Base-by-base conservation (phyloP, 768 basidiomycete species). In the Boletus coccyginus region DNA sequence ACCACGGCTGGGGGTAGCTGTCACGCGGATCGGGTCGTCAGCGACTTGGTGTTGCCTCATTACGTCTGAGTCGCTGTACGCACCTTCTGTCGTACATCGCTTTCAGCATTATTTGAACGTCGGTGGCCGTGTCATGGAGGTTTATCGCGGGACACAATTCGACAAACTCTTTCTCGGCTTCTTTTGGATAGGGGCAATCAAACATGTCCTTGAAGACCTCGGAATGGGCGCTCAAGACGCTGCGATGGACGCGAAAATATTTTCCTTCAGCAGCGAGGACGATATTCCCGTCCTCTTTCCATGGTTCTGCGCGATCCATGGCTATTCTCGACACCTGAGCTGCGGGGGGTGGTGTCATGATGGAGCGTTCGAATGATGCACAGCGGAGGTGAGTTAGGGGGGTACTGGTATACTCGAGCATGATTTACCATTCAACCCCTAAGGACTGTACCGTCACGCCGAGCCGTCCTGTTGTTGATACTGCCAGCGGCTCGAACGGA, bases 231-330 rank as follows among this genome's bases (percentile, higher is more conserved):
- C 52, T 49, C n/a, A 74, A 44, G 19, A 70, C 42, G 27, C 57
- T 61, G 41, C 70, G 66, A 53, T 74, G 70, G 5, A 74, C 68
- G 5, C 65, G 64, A 42, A 74, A 74, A n/a, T 57, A 60, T 46
- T 59, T 68, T 10, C 42, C 52, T 33, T 67, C 56, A 7, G 55
- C 65, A 3, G 53, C 46, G 19, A 73, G 60, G 29, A 73, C 53
- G 46, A 71, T 55, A 24, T 62, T 67, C 0, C 72, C 71, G 32
- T 72, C 70, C 0, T 68, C 59, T 24, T 32, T 45, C 54, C 55
- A 56, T 5, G 52, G 55, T 31, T 57, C 39, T 13, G 35, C 0
- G 39, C 17, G 39, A 19, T 42, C 32, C 21, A 45, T 27, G 27
- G 27, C 27, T 27, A 27, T 27, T 27, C 27, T 6, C 27, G 17